Percentiles rank a stretch among this genome's conserved stretches.
These are phyloP conservation scores for Beauveria scarabaeidicola DNA, from an alignment of 2,329 filamentous ascomycete species.

Conservation along the genomic window DNA sequence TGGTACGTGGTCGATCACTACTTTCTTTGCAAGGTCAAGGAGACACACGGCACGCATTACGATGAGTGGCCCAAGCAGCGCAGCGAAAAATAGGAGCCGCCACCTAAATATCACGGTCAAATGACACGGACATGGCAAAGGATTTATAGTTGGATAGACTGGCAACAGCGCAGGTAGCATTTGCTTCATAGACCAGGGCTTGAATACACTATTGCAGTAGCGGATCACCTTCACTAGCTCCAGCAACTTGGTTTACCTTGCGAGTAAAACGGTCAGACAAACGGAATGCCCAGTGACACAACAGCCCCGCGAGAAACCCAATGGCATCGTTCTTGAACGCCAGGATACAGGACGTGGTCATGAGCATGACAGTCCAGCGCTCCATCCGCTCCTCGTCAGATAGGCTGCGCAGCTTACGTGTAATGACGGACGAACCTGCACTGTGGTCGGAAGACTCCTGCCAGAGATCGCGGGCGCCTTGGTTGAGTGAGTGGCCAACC, in stretches of 20 bases:
- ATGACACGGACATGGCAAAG: neutral
- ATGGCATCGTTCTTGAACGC: conserved; percentile 87
- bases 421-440: conserved; percentile 20
- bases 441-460: conserved; percentile 37
- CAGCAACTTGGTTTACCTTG: conserved; percentile 21
- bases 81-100: conserved; percentile 3
- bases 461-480: conserved; percentile 56
- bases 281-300: conserved; percentile 64
- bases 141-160: neutral
- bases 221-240: conserved; percentile 22
- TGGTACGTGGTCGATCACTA: conserved; percentile 25
- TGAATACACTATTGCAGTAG: conserved; percentile 20
- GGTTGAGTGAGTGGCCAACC: conserved; percentile 76
- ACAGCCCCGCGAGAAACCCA: conserved; percentile 73
- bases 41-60: conserved; percentile 20
- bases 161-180: neutral
- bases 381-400: conserved; percentile 62
- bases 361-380: conserved; percentile 83
- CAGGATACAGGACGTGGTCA: conserved; percentile 72
- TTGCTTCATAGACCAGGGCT: neutral
- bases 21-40: conserved; percentile 23
- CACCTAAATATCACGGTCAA: neutral
- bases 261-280: conserved; percentile 35
- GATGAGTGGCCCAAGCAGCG: conserved; percentile 13
- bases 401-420: conserved; percentile 41